phyloP scores from a whole-genome alignment of 2,329 filamentous ascomycete species.

The Penicillium psychrosexuale region DNA sequence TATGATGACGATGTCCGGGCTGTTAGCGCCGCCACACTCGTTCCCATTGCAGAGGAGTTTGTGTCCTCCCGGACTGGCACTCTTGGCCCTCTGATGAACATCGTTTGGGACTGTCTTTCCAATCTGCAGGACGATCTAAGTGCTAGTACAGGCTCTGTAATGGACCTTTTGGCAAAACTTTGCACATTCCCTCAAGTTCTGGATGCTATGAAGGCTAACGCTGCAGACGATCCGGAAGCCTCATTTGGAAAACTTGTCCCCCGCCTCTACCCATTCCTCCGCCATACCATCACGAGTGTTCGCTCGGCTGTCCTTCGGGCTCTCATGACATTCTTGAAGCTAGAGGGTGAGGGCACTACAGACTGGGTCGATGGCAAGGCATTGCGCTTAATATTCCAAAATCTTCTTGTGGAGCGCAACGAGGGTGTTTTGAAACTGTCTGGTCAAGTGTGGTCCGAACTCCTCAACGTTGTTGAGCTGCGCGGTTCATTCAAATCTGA shows the following conservation, averaged over 20 bases:
- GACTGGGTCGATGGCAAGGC: constrained; percentile 92
- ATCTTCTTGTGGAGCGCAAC: constrained; percentile 89
- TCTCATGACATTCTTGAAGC: constrained; percentile 84
- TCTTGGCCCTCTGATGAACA: constrained; percentile 79
- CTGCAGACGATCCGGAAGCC: constrained; percentile 74
- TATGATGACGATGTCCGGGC: constrained; percentile 93
- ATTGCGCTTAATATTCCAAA: constrained; percentile 87
- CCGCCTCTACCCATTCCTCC: constrained; percentile 88
- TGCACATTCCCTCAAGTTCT: constrained; percentile 92
- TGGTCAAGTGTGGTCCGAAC: constrained; percentile 78
- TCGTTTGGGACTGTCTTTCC: constrained; percentile 96
- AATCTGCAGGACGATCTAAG: constrained; percentile 96
- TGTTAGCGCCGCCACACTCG: constrained; percentile 93
- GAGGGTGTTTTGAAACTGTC: constrained; percentile 77
- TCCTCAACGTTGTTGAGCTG: constrained; percentile 65
- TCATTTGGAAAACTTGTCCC: constrained; percentile 92
- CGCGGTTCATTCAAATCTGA: constrained; percentile 64
- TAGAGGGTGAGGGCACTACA: constrained; percentile 74
- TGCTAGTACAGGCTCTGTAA: constrained; percentile 95
- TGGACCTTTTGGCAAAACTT: constrained; percentile 94
- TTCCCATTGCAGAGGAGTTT: constrained; percentile 93
- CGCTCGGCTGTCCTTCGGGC: constrained; percentile 90
- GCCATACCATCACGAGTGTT: constrained; percentile 95
- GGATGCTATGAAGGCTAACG: constrained; percentile 88
- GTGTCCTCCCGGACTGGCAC: constrained; percentile 77